These are phyloP conservation scores for Microcyclospora pomicola DNA, from an alignment of 2,329 filamentous ascomycete species.

Conservation along the genomic window DNA sequence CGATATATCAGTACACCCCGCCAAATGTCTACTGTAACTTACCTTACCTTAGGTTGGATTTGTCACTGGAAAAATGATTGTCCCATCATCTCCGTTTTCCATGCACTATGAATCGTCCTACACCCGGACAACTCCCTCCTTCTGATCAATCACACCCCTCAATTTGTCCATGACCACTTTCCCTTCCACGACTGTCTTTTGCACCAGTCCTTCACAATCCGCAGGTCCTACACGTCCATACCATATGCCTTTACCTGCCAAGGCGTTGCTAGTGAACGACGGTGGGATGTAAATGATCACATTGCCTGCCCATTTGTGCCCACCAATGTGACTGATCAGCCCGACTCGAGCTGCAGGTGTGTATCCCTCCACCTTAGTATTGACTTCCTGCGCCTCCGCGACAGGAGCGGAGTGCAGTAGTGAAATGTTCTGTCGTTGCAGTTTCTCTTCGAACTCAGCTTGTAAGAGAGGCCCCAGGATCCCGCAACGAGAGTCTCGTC, in stretches of 20 bases:
- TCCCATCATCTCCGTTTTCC: too few species aligned
- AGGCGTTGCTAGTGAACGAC: conserved; percentile 32
- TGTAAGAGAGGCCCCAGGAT: conserved; percentile 61
- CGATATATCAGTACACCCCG: too few species aligned
- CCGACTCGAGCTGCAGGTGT: conserved; percentile 45
- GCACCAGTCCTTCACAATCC: conserved; percentile 62
- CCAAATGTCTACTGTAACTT: too few species aligned
- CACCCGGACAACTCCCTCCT: conserved; percentile 18
- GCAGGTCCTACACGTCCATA: conserved; percentile 65
- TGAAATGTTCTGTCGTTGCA: conserved; percentile 36
- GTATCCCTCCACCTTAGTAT: conserved; percentile 17
- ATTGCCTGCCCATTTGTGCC: conserved; percentile 77
- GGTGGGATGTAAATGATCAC: conserved; percentile 69
- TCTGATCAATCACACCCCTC: conserved; percentile 47
- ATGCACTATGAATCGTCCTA: conserved; percentile 3
- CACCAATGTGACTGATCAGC: conserved; percentile 65
- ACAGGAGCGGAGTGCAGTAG: conserved; percentile 35
- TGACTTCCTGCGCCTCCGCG: conserved; percentile 17
- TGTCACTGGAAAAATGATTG: too few species aligned
- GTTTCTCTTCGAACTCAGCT: conserved; percentile 51
- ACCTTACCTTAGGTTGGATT: too few species aligned
- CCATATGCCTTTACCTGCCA: conserved; percentile 65
- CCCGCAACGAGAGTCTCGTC: conserved; percentile 71
- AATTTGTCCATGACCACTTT: conserved; percentile 58
- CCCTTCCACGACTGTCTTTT: conserved; percentile 54